These are phyloP conservation scores for Phylloporus scabripes DNA, from an alignment of 768 basidiomycete species.

Conservation along the genomic window DNA sequence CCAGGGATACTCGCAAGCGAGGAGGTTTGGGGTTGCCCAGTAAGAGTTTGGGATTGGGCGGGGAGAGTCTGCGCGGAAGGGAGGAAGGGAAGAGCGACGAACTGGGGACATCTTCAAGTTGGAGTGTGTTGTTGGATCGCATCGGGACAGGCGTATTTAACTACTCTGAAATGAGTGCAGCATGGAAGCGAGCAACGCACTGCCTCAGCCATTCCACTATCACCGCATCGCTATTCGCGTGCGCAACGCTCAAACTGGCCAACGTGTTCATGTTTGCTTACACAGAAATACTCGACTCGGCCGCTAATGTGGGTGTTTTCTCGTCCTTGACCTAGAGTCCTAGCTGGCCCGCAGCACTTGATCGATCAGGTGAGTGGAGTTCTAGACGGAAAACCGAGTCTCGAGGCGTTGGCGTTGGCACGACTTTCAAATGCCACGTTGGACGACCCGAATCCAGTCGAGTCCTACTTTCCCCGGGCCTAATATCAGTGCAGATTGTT, in stretches of 20 bases:
- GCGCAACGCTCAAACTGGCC: neutral
- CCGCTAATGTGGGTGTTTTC: neutral
- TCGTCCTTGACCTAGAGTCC: neutral
- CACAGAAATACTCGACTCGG: neutral
- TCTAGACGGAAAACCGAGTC: slow-evolving; percentile 20
- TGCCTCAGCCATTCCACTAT: slow-evolving; percentile 7
- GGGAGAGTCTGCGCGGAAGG: slow-evolving; percentile 15
- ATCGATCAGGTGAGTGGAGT: slow-evolving; percentile 15
- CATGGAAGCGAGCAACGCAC: slow-evolving; percentile 3
- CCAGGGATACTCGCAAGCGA: slow-evolving; percentile 84
- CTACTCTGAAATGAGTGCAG: neutral
- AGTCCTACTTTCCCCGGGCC: slow-evolving; percentile 11
- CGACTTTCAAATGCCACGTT: slow-evolving; percentile 16
- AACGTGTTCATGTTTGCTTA: slow-evolving; percentile 5
- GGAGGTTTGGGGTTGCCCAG: slow-evolving; percentile 68
- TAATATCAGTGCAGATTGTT: slow-evolving; percentile 6
- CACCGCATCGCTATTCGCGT: slow-evolving; percentile 12
- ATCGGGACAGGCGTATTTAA: slow-evolving; percentile 12
- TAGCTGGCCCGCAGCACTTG: slow-evolving; percentile 2
- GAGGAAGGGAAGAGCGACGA: slow-evolving; percentile 18
- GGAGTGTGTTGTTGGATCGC: slow-evolving; percentile 1
- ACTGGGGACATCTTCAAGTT: slow-evolving; percentile 11
- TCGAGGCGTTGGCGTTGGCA: slow-evolving; percentile 21
- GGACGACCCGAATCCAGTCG: neutral
- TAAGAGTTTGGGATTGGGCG: slow-evolving; percentile 82